These are phyloP conservation scores for Aspergillus avenaceus DNA, from an alignment of 495 filamentous ascomycete species.

Conservation along the genomic window DNA sequence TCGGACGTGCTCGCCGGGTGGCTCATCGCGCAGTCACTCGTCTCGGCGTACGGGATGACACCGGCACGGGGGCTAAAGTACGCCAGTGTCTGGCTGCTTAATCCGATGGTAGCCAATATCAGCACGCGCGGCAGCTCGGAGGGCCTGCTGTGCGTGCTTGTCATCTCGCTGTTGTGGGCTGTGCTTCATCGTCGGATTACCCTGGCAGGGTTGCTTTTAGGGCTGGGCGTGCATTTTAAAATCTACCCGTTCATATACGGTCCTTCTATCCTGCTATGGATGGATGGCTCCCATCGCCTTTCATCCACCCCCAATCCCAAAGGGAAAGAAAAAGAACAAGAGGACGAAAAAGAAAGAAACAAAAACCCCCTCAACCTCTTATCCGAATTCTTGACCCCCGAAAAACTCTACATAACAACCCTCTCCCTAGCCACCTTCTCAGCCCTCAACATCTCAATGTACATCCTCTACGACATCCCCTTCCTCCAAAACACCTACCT, in stretches of 20 bases:
- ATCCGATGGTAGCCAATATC: conserved; percentile 97
- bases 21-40: conserved; percentile 67
- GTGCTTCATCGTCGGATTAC: conserved; percentile 52
- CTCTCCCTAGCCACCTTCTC: conserved; percentile 67
- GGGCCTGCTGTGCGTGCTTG: conserved; percentile 79
- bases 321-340: neutral
- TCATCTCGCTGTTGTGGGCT: conserved; percentile 78
- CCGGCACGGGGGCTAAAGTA: conserved; percentile 60
- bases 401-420: conserved; percentile 57
- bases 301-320: too few relatives aligned
- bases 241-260: conserved; percentile 98
- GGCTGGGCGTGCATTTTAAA: conserved; percentile 90
- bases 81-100: conserved; percentile 85
- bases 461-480: conserved; percentile 59
- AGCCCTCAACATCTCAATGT: conserved; percentile 73
- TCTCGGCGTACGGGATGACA: conserved; percentile 38
- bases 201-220: conserved; percentile 73
- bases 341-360: neutral
- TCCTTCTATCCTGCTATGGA: conserved; percentile 79
- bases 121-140: conserved; percentile 92
- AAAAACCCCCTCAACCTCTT: conserved; percentile 16
- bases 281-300: conserved; percentile 51
- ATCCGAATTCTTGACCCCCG: conserved; percentile 55
- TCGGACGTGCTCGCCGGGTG: conserved; percentile 84
- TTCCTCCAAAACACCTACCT: conserved; percentile 89